Evolutionary conservation across 225 moss, liverwort and hornwort species (phyloP).

Genomic region (Thuidium tamariscinum): DNA sequence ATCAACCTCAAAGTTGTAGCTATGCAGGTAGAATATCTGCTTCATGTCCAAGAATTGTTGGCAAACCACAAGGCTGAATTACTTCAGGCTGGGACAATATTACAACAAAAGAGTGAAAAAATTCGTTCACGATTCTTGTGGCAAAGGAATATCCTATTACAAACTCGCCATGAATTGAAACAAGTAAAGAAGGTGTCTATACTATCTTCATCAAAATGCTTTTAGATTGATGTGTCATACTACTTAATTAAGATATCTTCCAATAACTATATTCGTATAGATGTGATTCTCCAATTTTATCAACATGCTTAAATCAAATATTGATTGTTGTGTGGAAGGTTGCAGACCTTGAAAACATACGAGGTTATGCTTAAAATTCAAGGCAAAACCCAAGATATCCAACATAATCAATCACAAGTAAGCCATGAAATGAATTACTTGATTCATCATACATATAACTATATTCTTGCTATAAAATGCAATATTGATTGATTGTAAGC

Average conservation of each 20-base stretch:
- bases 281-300: not conserved
- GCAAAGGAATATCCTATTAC: constrained; percentile 35
- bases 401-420: constrained; percentile 30
- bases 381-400: constrained; percentile 51
- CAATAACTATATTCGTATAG: not conserved
- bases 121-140: constrained; percentile 39
- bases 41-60: constrained; percentile 81
- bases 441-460: not conserved
- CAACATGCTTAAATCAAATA: not conserved
- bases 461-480: not conserved
- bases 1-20: not conserved
- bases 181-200: constrained; percentile 66
- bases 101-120: constrained; percentile 54
- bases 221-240: not conserved
- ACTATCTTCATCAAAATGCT: not conserved
- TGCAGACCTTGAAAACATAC: constrained; percentile 77
- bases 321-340: not conserved
- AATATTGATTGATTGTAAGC: not conserved
- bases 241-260: not conserved
- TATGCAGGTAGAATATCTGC: constrained; percentile 82
- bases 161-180: constrained; percentile 69
- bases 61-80: constrained; percentile 66
- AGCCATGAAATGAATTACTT: not conserved
- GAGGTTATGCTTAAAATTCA: constrained; percentile 83
- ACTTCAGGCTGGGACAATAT: constrained; percentile 31